Percentiles rank a stretch among this genome's conserved stretches.
Conservation (phyloP, 768 basidiomycete species). For the Rhodotorula sphaerocarpa region DNA sequence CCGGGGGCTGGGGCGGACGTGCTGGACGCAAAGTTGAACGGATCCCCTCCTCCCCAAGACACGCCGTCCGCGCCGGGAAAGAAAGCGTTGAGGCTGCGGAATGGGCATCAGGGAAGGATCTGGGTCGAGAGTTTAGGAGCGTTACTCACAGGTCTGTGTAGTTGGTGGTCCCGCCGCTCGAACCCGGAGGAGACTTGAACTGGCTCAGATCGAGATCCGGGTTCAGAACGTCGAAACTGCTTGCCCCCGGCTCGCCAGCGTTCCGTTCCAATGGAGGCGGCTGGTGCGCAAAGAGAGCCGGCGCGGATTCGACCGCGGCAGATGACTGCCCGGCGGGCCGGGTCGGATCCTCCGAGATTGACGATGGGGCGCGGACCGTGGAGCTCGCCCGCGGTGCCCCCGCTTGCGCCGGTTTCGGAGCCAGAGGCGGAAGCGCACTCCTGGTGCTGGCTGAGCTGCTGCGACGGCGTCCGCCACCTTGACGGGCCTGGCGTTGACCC, state of each 20-base stretch:
- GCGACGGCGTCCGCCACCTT: no score
- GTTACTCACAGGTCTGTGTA: constrained; percentile 27
- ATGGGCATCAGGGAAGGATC: background rate
- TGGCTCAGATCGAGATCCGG: constrained; percentile 21
- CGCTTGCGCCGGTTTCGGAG: no score
- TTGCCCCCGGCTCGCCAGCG: background rate
- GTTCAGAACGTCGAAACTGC: constrained; percentile 27
- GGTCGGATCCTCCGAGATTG: no score
- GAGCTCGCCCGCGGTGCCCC: no score
- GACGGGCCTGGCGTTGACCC: background rate
- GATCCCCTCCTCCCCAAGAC: background rate
- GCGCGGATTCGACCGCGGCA: background rate
- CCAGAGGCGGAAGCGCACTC: background rate
- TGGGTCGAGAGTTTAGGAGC: background rate
- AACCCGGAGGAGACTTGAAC: constrained; percentile 21
- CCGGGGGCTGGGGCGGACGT: background rate
- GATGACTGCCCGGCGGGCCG: no score
- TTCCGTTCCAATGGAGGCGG: no score
- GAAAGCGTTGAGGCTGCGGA: constrained; percentile 31
- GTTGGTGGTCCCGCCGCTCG: constrained; percentile 12
- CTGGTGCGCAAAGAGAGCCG: no score
- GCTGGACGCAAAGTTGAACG: background rate
- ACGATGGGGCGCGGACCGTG: no score
- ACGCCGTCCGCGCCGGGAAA: constrained; percentile 3
- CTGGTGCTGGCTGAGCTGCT: constrained; percentile 3